These are phyloP conservation scores for Aspergillus sp. DNA, from an alignment of 2,329 filamentous ascomycete species.

Conservation along the genomic window DNA sequence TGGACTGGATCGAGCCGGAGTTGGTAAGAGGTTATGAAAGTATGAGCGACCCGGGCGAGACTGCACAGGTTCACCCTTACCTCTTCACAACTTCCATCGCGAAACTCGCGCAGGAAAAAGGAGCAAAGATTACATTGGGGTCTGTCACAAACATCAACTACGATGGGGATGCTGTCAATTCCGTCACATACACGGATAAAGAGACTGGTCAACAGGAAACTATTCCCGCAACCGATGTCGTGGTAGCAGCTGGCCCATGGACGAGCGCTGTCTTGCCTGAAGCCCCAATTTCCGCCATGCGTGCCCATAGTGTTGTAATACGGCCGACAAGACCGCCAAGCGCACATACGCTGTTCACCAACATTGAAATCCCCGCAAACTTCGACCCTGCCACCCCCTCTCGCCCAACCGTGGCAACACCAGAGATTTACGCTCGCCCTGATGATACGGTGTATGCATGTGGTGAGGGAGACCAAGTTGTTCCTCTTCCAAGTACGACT, in stretches of 20 bases:
- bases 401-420: conserved; percentile 69
- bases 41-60: conserved; percentile 81
- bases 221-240: conserved; percentile 62
- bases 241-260: conserved; percentile 68
- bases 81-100: conserved; percentile 88
- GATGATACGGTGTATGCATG: conserved; percentile 92
- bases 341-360: conserved; percentile 70
- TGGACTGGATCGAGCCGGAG: conserved; percentile 81
- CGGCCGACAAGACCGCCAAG: conserved; percentile 57
- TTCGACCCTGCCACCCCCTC: conserved; percentile 58
- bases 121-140: conserved; percentile 69
- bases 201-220: conserved; percentile 53
- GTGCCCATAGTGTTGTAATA: conserved; percentile 68
- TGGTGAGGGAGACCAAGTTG: conserved; percentile 78
- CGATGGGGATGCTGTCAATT: conserved; percentile 57
- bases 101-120: conserved; percentile 70
- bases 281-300: conserved; percentile 63
- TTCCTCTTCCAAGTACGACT: conserved; percentile 75
- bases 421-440: conserved; percentile 91
- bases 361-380: conserved; percentile 72
- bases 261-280: conserved; percentile 57
- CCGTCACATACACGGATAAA: conserved; percentile 66
- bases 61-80: conserved; percentile 91
- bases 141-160: conserved; percentile 71
- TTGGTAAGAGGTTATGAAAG: conserved; percentile 72